Evolutionary conservation across 768 basidiomycete species (phyloP), one percentile per base, ranked within the genome.

Genomic region (Jaapia argillacea): DNA sequence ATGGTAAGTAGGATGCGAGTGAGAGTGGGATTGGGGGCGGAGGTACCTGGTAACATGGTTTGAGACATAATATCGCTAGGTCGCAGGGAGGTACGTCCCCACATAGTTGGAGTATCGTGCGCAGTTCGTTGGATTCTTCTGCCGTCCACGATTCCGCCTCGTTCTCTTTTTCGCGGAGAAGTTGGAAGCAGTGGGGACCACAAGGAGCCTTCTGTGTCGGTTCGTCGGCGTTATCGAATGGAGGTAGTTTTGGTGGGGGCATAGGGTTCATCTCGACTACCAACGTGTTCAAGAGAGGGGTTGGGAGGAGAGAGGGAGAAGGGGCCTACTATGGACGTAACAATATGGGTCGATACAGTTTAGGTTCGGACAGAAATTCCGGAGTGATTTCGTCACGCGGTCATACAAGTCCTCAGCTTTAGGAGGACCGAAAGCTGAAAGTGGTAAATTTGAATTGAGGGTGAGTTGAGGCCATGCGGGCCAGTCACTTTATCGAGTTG

Each of bases 21-120:
- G n/a, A n/a, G n/a, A n/a, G n/a, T n/a, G n/a, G n/a, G n/a, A n/a
- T n/a, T n/a, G n/a, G n/a, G n/a, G n/a, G n/a, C n/a, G n/a, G n/a
- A n/a, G n/a, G n/a, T n/a, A n/a, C n/a, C n/a, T n/a, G n/a, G n/a
- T 58, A 57, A 55, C 83, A 85, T 4, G 79, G 72, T 47, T 74
- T 78, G 6, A 64, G 63, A 54, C 74, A 74, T 13, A 83, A 58
- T 1, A 62, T 53, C 14, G 49, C 49, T 1, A 51, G 23, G 23
- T 48, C 49, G 42, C 49, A 51, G 3, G 49, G 49, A 3, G 21
- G 2, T 7, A 44, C 44, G 28, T 51, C 49, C 10, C 10, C 10
- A 10, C 10, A 10, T 10, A 33, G 28, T 16, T 16, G 28, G 28
- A 33, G 28, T 33, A 33, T 33, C 10, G 28, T 16, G 16, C 10